Evolutionary conservation across 1,284 basidiomycete genomes (phyloP).

Genomic region (Trichosporon asahii): DNA sequence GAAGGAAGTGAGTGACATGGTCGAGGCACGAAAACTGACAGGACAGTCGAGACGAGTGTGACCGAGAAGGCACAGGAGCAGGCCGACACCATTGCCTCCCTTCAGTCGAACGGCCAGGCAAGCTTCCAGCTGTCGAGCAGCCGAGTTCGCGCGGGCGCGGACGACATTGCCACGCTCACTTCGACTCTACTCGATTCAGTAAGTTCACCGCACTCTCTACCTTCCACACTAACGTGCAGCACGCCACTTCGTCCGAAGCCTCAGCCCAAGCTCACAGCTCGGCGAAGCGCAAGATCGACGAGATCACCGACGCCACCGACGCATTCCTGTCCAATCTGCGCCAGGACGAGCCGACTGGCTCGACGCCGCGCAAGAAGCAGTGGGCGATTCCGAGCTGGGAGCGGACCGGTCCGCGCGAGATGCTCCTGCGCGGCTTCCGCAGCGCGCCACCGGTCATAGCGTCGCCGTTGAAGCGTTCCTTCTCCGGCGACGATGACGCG

Average conservation of each 20-base stretch:
- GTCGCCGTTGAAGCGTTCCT: background rate
- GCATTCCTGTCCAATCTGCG: constrained; percentile 44
- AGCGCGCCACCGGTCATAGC: background rate
- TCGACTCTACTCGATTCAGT: constrained; percentile 33
- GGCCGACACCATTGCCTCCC: background rate
- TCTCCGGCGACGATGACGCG: background rate
- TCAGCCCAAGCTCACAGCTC: constrained; percentile 23
- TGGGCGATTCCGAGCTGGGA: constrained; percentile 49
- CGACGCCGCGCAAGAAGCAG: constrained; percentile 51
- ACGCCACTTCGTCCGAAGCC: constrained; percentile 26
- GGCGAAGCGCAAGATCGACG: constrained; percentile 30
- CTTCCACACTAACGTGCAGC: constrained; percentile 22
- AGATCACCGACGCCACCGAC: constrained; percentile 33
- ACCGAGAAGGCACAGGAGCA: constrained; percentile 7
- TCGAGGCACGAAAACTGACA: background rate
- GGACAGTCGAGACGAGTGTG: background rate
- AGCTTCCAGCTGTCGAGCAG: constrained; percentile 5
- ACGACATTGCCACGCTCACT: constrained; percentile 24
- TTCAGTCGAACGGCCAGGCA: constrained; percentile 9
- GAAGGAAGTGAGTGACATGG: constrained; percentile 25
- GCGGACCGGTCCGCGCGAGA: constrained; percentile 42
- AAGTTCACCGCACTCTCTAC: constrained; percentile 12
- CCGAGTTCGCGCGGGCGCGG: constrained; percentile 11
- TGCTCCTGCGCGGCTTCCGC: constrained; percentile 23
- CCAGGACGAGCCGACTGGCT: constrained; percentile 53